phyloP scores from a whole-genome alignment of 164 flowering plant species.

The Annona squamosa region DNA sequence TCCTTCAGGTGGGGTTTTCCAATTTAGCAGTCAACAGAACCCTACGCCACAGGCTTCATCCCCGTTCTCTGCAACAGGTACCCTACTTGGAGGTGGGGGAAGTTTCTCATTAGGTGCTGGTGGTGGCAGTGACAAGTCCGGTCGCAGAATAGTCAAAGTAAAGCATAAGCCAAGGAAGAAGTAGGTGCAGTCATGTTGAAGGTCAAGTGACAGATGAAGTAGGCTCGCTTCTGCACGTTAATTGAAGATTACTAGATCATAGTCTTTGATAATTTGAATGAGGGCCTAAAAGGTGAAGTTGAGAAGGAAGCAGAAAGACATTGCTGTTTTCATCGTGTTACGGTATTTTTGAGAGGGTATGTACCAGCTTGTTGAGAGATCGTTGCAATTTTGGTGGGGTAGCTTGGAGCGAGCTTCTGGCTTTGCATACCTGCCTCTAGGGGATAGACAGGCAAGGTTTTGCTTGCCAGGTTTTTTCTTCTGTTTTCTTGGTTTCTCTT shows the following conservation, averaged over 20 bases:
- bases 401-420: too few species aligned
- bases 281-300: too few species aligned
- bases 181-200: conserved; percentile 1
- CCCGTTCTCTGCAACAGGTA: conserved; percentile 57
- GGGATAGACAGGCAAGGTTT: too few species aligned
- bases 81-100: conserved; percentile 26
- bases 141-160: conserved; percentile 17
- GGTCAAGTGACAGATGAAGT: neutral
- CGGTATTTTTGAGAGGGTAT: too few species aligned
- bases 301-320: too few species aligned
- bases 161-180: conserved; percentile 17
- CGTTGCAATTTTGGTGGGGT: conserved; percentile 18
- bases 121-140: conserved; percentile 25
- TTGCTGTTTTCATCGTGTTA: too few species aligned
- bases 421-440: too few species aligned
- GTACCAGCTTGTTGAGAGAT: neutral
- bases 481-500: too few species aligned
- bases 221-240: too few species aligned
- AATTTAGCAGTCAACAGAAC: conserved; percentile 45
- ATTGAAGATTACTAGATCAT: too few species aligned
- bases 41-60: conserved; percentile 36
- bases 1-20: conserved; percentile 36
- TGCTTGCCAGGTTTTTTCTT: too few species aligned
- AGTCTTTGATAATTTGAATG: too few species aligned
- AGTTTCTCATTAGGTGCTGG: conserved; percentile 31